Evolutionary conservation across 768 basidiomycete species (phyloP).

Genomic region (Lepiota venenata): DNA sequence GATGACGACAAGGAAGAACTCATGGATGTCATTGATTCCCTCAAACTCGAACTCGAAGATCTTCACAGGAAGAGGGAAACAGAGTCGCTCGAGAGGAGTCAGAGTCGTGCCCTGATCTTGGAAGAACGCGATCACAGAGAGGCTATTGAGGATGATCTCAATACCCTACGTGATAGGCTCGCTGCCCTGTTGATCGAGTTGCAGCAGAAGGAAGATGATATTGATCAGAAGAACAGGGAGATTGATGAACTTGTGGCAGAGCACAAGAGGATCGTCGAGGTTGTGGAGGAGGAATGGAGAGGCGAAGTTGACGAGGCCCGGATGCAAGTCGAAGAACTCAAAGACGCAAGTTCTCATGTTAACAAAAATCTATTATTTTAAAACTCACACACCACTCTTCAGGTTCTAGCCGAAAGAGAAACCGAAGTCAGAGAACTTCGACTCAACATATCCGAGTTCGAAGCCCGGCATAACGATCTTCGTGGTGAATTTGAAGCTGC

Average conservation of each 20-base stretch:
- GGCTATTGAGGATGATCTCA: constrained; percentile 75
- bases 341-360: constrained; percentile 65
- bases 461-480: constrained; percentile 66
- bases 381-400: too few species aligned
- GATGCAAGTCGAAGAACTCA: constrained; percentile 75
- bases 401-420: constrained; percentile 80
- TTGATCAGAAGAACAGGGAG: constrained; percentile 74
- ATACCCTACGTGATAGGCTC: constrained; percentile 69
- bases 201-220: constrained; percentile 83
- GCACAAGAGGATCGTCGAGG: constrained; percentile 67
- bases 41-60: constrained; percentile 67
- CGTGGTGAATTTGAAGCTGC: constrained; percentile 74
- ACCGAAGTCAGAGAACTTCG: constrained; percentile 74
- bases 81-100: constrained; percentile 64
- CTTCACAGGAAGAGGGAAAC: constrained; percentile 58
- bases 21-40: constrained; percentile 57
- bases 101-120: constrained; percentile 66
- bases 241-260: constrained; percentile 76
- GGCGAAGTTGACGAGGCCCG: constrained; percentile 83
- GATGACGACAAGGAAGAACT: constrained; percentile 77
- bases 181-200: constrained; percentile 81
- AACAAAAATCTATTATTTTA: too few species aligned
- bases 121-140: constrained; percentile 76
- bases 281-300: constrained; percentile 82
- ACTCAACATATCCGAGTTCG: constrained; percentile 70